These are phyloP conservation scores for Zasmidium cellare DNA, from an alignment of 2,329 filamentous ascomycete genomes.

Conservation along the genomic window DNA sequence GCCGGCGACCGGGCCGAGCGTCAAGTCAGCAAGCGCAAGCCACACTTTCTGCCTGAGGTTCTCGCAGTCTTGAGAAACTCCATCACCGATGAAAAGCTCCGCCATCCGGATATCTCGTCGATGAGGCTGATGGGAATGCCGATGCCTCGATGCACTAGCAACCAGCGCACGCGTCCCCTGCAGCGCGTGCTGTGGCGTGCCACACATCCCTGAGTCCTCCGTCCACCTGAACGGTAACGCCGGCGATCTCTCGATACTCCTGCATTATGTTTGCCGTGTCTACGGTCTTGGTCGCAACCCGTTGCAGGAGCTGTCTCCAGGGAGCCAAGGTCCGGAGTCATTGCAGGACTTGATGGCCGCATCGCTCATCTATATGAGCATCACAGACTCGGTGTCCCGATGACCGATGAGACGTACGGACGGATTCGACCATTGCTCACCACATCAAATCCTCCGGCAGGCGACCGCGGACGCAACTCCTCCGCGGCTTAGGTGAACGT, in stretches of 20 bases:
- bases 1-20: neutral
- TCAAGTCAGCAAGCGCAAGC: neutral
- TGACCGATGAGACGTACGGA: neutral
- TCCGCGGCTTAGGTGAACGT: neutral
- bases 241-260: neutral
- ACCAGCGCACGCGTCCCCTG: neutral
- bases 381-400: neutral
- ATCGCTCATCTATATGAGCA: neutral
- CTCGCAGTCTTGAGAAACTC: neutral
- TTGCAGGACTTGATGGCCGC: neutral
- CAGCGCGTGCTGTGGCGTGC: neutral
- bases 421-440: no score
- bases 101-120: neutral
- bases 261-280: neutral
- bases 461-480: neutral
- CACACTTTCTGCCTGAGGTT: neutral
- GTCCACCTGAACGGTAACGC: neutral
- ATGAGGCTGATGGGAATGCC: conserved; percentile 11
- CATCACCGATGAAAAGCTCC: neutral
- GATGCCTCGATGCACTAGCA: conserved; percentile 14
- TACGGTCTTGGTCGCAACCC: neutral
- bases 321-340: neutral
- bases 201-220: neutral
- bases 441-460: no score
- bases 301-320: neutral